These are phyloP conservation scores for Claviceps capensis DNA, from an alignment of 2,329 filamentous ascomycete species.

Conservation along the genomic window DNA sequence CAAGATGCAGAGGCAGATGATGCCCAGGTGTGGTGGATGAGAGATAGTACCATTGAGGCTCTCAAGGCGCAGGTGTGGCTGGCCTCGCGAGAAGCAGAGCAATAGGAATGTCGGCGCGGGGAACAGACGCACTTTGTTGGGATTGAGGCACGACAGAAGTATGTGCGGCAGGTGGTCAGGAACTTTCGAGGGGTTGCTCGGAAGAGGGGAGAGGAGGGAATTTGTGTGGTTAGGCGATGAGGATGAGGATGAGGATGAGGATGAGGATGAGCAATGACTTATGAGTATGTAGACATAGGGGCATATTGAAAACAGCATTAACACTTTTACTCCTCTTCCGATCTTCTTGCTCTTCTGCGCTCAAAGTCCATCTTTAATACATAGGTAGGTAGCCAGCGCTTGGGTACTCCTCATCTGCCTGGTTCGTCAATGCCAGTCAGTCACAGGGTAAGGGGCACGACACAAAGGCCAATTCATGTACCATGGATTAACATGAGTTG, in stretches of 20 bases:
- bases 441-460: too few species aligned
- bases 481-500: too few species aligned
- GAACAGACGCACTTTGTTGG: background rate
- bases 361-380: background rate
- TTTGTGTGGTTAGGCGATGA: too few species aligned
- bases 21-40: slow-evolving; percentile 37
- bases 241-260: background rate
- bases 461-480: background rate
- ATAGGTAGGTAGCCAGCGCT: background rate
- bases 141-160: background rate
- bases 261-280: background rate
- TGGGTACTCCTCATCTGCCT: background rate
- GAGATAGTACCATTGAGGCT: slow-evolving; percentile 39
- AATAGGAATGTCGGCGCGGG: slow-evolving; percentile 7
- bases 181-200: background rate
- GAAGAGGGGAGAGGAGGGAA: background rate
- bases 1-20: slow-evolving; percentile 9
- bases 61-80: slow-evolving; percentile 43
- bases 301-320: background rate
- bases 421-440: too few species aligned
- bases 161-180: background rate
- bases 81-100: slow-evolving; percentile 24
- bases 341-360: background rate
- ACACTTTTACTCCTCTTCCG: background rate
- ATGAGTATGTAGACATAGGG: background rate